Evolutionary conservation across 2,329 filamentous ascomycete genomes (phyloP).

Genomic region (Lachnellula hyalina): DNA sequence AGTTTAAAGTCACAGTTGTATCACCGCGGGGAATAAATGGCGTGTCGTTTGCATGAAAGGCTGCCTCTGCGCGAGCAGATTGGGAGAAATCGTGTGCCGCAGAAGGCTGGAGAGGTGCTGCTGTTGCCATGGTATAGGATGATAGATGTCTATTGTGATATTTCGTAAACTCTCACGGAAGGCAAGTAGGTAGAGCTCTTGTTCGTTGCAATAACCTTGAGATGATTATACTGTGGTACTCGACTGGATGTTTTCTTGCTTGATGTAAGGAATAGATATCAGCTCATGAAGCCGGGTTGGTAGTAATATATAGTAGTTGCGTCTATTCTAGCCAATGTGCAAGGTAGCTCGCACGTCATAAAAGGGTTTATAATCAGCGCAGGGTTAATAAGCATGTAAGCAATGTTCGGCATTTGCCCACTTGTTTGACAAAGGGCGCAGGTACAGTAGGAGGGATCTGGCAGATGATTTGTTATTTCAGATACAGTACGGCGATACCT

Average conservation of each 20-base stretch:
- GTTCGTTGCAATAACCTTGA: not conserved
- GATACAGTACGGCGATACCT: not conserved
- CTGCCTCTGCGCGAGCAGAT: constrained; percentile 24
- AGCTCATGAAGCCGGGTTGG: not conserved
- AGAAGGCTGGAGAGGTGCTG: constrained; percentile 33
- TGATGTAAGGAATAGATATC: not conserved
- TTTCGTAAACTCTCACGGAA: not conserved
- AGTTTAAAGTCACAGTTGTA: constrained; percentile 44
- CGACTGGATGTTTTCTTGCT: not conserved
- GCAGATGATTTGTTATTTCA: not conserved
- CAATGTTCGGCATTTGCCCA: too few relatives aligned
- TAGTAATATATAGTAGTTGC: constrained; percentile 7
- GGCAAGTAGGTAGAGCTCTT: not conserved
- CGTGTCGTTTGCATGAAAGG: constrained; percentile 6
- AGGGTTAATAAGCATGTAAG: too few relatives aligned
- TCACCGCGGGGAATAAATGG: constrained; percentile 43
- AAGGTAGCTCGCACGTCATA: constrained; percentile 5
- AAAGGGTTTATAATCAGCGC: not conserved
- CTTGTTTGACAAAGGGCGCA: not conserved
- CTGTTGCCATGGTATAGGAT: constrained; percentile 36
- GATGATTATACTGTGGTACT: not conserved
- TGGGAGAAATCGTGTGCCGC: constrained; percentile 37
- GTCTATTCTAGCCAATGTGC: not conserved
- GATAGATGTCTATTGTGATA: not conserved
- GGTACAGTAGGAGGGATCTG: too few relatives aligned